Percentiles rank a stretch among this genome's conserved stretches.
Evolutionary conservation across 2,329 filamentous ascomycete genomes (phyloP).

Genomic region (Tolypocladium amazonense): DNA sequence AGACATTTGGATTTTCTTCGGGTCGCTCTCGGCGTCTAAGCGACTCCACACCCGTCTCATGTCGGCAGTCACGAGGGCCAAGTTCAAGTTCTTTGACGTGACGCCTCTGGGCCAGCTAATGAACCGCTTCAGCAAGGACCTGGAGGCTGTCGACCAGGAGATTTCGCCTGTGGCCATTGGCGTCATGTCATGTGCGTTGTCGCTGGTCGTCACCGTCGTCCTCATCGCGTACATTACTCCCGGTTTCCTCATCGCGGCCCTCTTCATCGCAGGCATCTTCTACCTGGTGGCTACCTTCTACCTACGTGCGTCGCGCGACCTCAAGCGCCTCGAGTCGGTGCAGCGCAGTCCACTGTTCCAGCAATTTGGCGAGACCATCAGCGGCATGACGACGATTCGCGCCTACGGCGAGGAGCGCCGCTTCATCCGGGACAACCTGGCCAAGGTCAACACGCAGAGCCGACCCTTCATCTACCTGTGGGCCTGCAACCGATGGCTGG

Average conservation of each 20-base stretch:
- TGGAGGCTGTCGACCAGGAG: conserved; percentile 91
- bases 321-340: conserved; percentile 90
- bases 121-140: conserved; percentile 97
- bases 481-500: conserved; percentile 94
- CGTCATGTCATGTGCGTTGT: conserved; percentile 52
- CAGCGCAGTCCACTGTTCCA: conserved; percentile 93
- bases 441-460: conserved; percentile 79
- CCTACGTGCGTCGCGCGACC: conserved; percentile 81
- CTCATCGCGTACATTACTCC: conserved; percentile 86
- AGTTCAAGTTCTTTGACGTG: conserved; percentile 96
- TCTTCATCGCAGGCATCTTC: conserved; percentile 78
- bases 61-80: conserved; percentile 69
- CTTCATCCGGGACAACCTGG: conserved; percentile 85
- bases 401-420: conserved; percentile 90
- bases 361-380: conserved; percentile 92
- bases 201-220: conserved; percentile 72
- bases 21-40: conserved; percentile 79
- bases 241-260: conserved; percentile 74
- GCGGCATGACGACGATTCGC: conserved; percentile 90
- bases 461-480: conserved; percentile 94
- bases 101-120: conserved; percentile 93
- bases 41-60: conserved; percentile 74
- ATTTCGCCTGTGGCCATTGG: conserved; percentile 84
- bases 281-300: conserved; percentile 79
- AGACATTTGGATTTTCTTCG: conserved; percentile 85